Percentiles rank a stretch among this genome's conserved stretches.
phyloP scores from a whole-genome alignment of 441 rosid genomes.

The Erodium moschatum region DNA sequence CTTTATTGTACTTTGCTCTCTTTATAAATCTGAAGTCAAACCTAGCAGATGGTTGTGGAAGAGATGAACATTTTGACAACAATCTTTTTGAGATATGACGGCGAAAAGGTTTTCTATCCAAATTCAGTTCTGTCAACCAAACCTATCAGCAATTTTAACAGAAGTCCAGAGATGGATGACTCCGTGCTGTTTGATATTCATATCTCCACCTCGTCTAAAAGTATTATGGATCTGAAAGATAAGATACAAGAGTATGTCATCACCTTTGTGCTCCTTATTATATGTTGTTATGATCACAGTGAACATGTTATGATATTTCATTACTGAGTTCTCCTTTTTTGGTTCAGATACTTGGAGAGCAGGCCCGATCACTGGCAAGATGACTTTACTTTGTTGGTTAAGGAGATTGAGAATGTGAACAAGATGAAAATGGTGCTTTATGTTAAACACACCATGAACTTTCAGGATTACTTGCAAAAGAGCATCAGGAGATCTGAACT shows the following conservation, averaged over 20 bases:
- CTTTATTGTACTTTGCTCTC: too few species aligned
- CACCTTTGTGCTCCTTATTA: neutral
- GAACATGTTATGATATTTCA: too few species aligned
- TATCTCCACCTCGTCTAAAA: slow-evolving; percentile 28
- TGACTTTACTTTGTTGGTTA: too few species aligned
- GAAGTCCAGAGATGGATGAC: slow-evolving; percentile 37
- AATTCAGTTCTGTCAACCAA: slow-evolving; percentile 35
- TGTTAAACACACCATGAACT: too few species aligned
- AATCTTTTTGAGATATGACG: slow-evolving; percentile 32
- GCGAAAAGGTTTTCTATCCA: slow-evolving; percentile 37
- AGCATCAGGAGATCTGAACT: too few species aligned
- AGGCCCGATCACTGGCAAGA: too few species aligned
- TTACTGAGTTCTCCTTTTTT: too few species aligned
- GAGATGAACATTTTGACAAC: slow-evolving; percentile 40
- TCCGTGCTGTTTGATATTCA: slow-evolving; percentile 27
- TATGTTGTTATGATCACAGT: too few species aligned
- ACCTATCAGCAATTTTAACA: slow-evolving; percentile 33
- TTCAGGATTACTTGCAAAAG: too few species aligned
- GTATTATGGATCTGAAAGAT: slow-evolving; percentile 19
- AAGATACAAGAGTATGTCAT: slow-evolving; percentile 22
- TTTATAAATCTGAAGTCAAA: neutral
- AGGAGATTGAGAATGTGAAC: too few species aligned
- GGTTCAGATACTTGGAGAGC: too few species aligned
- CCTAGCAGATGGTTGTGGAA: slow-evolving; percentile 35
- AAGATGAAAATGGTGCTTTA: too few species aligned